Base-by-base conservation (phyloP, 257 asterid species). In the Scutellaria minor region DNA sequence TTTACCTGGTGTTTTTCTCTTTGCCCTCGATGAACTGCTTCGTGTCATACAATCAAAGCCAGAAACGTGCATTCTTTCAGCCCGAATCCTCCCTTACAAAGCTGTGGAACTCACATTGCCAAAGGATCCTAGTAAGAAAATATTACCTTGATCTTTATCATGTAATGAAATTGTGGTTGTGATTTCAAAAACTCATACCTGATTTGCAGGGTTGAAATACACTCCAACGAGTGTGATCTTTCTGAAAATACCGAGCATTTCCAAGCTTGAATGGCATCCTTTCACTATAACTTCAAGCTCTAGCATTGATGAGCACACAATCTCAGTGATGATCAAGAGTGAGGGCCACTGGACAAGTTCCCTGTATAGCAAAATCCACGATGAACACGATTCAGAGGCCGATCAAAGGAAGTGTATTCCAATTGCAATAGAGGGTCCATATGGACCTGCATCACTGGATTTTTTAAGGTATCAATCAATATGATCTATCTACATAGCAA, bases 291-390 rank as follows among this genome's bases (percentile, higher is more conserved):
- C 90, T 60, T 92, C 98, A 20, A 90, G 93, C 84, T 88, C 89
- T 22, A 79, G 78, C 27, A 71, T 77, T 3, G 86, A 92, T 65
- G 72, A 84, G 69, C 66, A 84, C 72, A 79, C 89, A 0, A 76
- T 92, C 71, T 86, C 98, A 14, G 62, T 88, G 66, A 80, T 84
- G 35, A 70, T 88, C 71, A 90, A 80, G 76, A 70, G 88, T 10
- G 95, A 85, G 54, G 97, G 97, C 2, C 78, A 84, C 65, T 92
- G 98, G 98, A 90, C 97, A 57, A 82, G 66, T 52, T 71, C 89
- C 64, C 90, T 92, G 59, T 83, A 68, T 67, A 68, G 72, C 66
- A 78, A 82, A 40, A 71, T 87, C 20, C 65, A 54, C 47, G 69
- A 68, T 24, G 83, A 80, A 52, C 68, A 62, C n/a, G 91, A 91